Evolutionary conservation across 176 grass and related monocot species (phyloP).

Genomic region (Zoysia japonica): DNA sequence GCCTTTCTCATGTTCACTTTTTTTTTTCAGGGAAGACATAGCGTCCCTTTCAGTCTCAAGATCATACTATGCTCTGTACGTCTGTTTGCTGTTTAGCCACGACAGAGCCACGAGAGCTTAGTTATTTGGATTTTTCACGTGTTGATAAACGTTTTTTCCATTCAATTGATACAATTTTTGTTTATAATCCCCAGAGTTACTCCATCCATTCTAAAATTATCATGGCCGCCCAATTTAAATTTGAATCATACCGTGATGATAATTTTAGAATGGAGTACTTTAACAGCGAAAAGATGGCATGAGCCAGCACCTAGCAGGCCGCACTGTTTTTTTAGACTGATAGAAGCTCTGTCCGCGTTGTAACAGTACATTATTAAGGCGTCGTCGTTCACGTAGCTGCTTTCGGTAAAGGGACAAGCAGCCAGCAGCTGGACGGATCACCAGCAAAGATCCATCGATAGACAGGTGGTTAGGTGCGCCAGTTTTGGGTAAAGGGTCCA

Average conservation of each 20-base stretch:
- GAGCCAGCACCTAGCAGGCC: too few species aligned
- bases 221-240: too few species aligned
- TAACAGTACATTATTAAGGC: neutral
- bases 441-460: neutral
- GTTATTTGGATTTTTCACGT: neutral
- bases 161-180: neutral
- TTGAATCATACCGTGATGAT: too few species aligned
- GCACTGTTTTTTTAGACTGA: too few species aligned
- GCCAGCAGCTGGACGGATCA: conserved; percentile 5
- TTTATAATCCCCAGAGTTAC: neutral
- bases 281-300: too few species aligned
- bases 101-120: neutral
- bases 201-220: too few species aligned
- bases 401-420: neutral
- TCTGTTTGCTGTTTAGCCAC: neutral
- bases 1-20: neutral
- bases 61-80: neutral
- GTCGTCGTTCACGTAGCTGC: conserved; percentile 1
- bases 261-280: too few species aligned
- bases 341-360: neutral
- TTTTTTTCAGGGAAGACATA: neutral
- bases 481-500: conserved; percentile 9
- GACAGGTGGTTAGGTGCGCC: neutral
- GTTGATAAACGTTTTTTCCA: too few species aligned
- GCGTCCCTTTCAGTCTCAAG: neutral